phyloP scores from a whole-genome alignment of 129 eudicot species.

The Ambrosia artemisiifolia region DNA sequence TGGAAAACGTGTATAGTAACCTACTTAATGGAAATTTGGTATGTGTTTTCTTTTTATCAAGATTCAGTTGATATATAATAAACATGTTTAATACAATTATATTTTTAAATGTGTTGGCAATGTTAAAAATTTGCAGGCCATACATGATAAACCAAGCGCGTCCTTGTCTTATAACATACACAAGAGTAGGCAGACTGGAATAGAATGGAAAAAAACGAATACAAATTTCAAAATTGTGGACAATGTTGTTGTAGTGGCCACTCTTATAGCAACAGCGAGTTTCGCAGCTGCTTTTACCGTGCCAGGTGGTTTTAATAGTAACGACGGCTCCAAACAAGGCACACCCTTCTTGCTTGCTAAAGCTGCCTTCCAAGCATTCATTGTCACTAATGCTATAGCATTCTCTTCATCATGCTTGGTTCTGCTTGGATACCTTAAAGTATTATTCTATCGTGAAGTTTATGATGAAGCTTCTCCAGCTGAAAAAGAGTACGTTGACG shows the following conservation, averaged over 20 bases:
- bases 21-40: no score
- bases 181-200: not conserved
- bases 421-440: not conserved
- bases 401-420: not conserved
- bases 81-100: no score
- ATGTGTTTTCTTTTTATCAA: no score
- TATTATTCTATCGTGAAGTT: not conserved
- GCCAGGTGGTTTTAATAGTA: not conserved
- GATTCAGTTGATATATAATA: no score
- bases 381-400: not conserved
- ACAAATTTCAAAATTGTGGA: not conserved
- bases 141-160: not conserved
- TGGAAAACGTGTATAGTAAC: no score
- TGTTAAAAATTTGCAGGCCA: no score
- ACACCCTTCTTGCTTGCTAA: no score
- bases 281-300: not conserved
- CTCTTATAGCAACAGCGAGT: not conserved
- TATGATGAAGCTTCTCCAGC: not conserved
- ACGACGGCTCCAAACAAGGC: no score
- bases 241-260: not conserved
- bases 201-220: not conserved
- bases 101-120: no score
- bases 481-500: not conserved
- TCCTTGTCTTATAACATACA: no score
- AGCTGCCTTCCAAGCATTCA: not conserved